A percentile compares a stretch with the other conserved stretches of the same genome.
These are phyloP conservation scores for Malus fusca DNA, from an alignment of 306 rosid species.

Conservation along the genomic window DNA sequence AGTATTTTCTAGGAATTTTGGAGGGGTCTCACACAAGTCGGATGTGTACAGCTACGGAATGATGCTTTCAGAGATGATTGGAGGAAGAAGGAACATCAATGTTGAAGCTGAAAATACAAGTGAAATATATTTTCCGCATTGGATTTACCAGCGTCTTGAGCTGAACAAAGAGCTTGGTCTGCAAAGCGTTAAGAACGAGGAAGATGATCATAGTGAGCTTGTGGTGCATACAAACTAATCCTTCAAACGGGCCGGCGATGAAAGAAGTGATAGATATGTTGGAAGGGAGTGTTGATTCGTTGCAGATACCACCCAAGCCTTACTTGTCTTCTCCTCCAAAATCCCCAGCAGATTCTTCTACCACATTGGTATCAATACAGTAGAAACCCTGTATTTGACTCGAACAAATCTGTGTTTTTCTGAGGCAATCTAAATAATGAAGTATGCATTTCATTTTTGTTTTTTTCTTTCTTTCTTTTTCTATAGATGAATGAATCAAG, in stretches of 20 bases:
- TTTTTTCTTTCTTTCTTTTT: fast-evolving
- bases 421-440: not conserved
- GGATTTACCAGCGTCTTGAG: constrained; percentile 28
- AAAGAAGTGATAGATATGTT: constrained; percentile 29
- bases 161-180: constrained; percentile 17
- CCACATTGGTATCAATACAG: not conserved
- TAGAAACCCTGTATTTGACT: not conserved
- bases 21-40: constrained; percentile 27
- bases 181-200: not conserved
- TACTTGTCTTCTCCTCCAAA: constrained; percentile 8
- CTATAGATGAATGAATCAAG: too few relatives aligned
- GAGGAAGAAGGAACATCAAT: constrained; percentile 15
- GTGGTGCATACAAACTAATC: constrained; percentile 23
- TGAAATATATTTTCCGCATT: constrained; percentile 31
- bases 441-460: too few relatives aligned
- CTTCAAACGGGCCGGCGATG: constrained; percentile 23
- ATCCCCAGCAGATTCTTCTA: not conserved
- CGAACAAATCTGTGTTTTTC: not conserved
- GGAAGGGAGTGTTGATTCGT: constrained; percentile 18
- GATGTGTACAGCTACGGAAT: constrained; percentile 39
- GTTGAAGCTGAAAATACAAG: constrained; percentile 6
- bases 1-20: constrained; percentile 21
- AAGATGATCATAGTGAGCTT: constrained; percentile 29
- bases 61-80: constrained; percentile 28
- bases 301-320: constrained; percentile 27